Evolutionary conservation across 1,139 yeast genomes (phyloP).

Genomic region (Yamadazyma triangularis): DNA sequence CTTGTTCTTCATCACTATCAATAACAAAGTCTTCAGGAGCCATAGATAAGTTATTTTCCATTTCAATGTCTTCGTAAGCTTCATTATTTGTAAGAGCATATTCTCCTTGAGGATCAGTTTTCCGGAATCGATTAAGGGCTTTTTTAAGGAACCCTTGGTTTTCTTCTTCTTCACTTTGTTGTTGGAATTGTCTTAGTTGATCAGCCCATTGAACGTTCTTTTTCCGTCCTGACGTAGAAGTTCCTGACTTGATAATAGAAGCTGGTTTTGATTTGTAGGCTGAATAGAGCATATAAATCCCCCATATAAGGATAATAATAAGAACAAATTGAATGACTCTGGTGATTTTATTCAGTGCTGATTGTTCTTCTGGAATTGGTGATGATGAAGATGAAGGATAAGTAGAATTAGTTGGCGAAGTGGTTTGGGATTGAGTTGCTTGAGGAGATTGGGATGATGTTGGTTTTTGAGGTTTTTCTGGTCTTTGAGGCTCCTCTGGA

Average conservation of each 20-base stretch:
- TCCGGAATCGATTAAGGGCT: conserved; percentile 35
- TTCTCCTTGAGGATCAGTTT: conserved; percentile 21
- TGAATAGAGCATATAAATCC: conserved; percentile 34
- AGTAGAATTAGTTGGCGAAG: no score
- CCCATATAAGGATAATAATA: conserved; percentile 41
- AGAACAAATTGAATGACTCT: conserved; percentile 40
- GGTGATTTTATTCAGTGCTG: conserved; percentile 23
- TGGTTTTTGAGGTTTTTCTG: not conserved
- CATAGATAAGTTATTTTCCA: conserved; percentile 13
- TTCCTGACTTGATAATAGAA: conserved; percentile 35
- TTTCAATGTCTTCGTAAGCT: conserved; percentile 13
- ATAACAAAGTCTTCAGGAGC: conserved; percentile 31
- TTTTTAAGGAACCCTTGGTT: conserved; percentile 32
- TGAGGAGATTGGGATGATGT: not conserved
- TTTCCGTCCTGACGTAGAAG: conserved; percentile 27
- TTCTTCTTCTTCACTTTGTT: conserved; percentile 20
- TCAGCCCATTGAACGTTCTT: conserved; percentile 61
- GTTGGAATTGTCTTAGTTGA: conserved; percentile 37
- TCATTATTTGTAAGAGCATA: conserved; percentile 21
- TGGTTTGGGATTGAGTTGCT: conserved; percentile 4
- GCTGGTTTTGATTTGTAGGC: conserved; percentile 40
- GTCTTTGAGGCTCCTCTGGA: conserved; percentile 4
- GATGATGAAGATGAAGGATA: not conserved
- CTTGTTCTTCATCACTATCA: conserved; percentile 43
- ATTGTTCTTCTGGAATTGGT: conserved; percentile 1